Conservation (phyloP, 1,284 basidiomycete genomes). For the Moesziomyces sp. region DNA sequence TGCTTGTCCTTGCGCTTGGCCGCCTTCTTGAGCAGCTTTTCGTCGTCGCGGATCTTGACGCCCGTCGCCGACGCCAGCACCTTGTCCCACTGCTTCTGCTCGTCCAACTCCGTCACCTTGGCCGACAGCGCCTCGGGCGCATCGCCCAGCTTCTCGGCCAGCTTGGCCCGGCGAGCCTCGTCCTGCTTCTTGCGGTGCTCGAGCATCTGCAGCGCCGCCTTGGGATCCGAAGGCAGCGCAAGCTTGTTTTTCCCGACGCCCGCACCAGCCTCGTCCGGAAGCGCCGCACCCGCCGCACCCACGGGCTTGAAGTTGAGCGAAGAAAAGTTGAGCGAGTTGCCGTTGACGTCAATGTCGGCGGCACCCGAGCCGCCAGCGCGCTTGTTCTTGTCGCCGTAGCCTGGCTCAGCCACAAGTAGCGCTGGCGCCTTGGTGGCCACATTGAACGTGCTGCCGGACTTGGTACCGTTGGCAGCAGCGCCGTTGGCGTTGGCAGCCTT, state of each 20-base stretch:
- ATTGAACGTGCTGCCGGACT: constrained; percentile 23
- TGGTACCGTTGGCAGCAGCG: constrained; percentile 27
- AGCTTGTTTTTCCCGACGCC: constrained; percentile 56
- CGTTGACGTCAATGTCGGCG: constrained; percentile 30
- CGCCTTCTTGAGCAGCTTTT: constrained; percentile 61
- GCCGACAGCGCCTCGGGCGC: constrained; percentile 45
- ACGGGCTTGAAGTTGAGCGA: constrained; percentile 47
- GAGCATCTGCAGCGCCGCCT: constrained; percentile 61
- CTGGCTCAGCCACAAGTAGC: constrained; percentile 48
- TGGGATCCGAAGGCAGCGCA: constrained; percentile 62
- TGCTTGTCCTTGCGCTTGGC: constrained; percentile 61
- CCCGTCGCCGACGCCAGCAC: constrained; percentile 60
- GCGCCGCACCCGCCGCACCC: constrained; percentile 29
- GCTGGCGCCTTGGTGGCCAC: constrained; percentile 49
- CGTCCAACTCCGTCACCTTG: constrained; percentile 36
- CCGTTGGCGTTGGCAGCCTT: constrained; percentile 25
- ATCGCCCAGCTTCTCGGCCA: constrained; percentile 43
- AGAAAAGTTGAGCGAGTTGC: constrained; percentile 49
- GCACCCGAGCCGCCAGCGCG: constrained; percentile 13
- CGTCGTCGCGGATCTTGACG: constrained; percentile 66
- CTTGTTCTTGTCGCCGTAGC: constrained; percentile 36
- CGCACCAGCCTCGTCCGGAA: constrained; percentile 12
- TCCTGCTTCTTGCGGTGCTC: constrained; percentile 60
- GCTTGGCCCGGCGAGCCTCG: constrained; percentile 45
- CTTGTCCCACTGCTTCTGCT: constrained; percentile 62